Conservation (phyloP, 2,329 filamentous ascomycete genomes). For the Endocalyx cinctus region DNA sequence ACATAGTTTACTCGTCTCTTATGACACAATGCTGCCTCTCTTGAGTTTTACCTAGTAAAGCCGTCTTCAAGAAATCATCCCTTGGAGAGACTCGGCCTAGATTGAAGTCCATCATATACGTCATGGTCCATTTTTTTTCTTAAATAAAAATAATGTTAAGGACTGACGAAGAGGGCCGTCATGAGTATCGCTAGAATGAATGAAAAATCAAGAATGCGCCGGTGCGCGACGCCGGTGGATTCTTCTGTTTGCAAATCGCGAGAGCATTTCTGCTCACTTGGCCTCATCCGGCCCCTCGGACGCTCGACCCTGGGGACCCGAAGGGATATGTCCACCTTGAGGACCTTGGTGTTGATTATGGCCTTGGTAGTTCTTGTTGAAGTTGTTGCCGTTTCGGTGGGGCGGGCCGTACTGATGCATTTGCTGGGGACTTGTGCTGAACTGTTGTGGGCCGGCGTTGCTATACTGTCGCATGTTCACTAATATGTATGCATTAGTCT, state of each 20-base stretch:
- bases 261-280: slow-evolving; percentile 32
- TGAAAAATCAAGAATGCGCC: slow-evolving; percentile 22
- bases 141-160: slow-evolving; percentile 12
- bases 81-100: slow-evolving; percentile 7
- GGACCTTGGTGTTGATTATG: slow-evolving; percentile 38
- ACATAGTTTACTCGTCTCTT: slow-evolving; percentile 12
- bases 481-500: slow-evolving; percentile 26
- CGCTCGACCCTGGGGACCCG: slow-evolving; percentile 29
- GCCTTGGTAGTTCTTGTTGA: slow-evolving; percentile 45
- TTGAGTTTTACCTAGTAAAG: too few species aligned
- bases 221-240: slow-evolving; percentile 24
- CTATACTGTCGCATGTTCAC: slow-evolving; percentile 59
- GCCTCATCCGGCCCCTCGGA: slow-evolving; percentile 40
- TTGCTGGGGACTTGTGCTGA: slow-evolving; percentile 62
- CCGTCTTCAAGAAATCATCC: too few species aligned
- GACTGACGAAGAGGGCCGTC: slow-evolving; percentile 13
- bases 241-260: slow-evolving; percentile 17
- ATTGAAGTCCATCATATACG: slow-evolving; percentile 9
- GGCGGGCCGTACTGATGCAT: slow-evolving; percentile 57
- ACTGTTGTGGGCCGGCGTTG: slow-evolving; percentile 56
- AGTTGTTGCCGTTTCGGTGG: slow-evolving; percentile 53
- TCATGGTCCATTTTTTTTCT: too few species aligned
- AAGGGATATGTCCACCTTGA: slow-evolving; percentile 31
- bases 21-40: too few species aligned
- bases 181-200: slow-evolving; percentile 20